Evolutionary conservation across 208 protist genomes (phyloP), one percentile per base, ranked within the genome.

Genomic region (Naegleria lovaniensis): DNA sequence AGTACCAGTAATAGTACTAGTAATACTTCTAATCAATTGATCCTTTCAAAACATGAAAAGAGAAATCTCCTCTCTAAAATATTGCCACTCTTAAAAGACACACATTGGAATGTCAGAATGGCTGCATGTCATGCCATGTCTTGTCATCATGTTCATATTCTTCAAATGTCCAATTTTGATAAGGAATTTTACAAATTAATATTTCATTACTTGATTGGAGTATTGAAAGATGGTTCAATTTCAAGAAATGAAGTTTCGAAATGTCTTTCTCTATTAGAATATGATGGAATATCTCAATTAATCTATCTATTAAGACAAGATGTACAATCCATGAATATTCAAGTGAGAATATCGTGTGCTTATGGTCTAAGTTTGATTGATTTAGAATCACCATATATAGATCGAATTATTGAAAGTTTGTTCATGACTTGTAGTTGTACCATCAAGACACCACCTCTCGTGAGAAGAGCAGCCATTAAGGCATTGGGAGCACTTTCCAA

Each of bases 241-340:
- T 40, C 33, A 51, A 40, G 83, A 87, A 87, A 87, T 87, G 39
- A 87, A 38, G 38, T 87, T 87, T 0, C 38, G 0, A 87, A 51
- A 51, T 52, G 40, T 51, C 29, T 87, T n/a, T 52, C 0, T 29
- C 43, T 25, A 33, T 51, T 87, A 51, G 83, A 38, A 51, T 22
- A 87, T 33, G 40, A 41, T 29, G 83, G 83, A 51, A 51, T 87
- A 33, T 41, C 40, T 16, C 83, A 87, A 51, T 25, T 87, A 38
- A 87, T 87, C 6, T 40, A 29, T 51, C 29, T 87, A 51, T 29
- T 87, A 51, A 87, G 83, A 87, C 83, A 87, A 87, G 83, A 87
- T 40, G 15, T 39, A 51, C 83, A 87, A 87, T 51, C 38, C 6
- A 67, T 67, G 55, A 87, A 15, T 33, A 51, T 25, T 36, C 83